A percentile compares a stretch with the other conserved stretches of the same genome.
These are phyloP conservation scores for Niveomyces coronatus DNA, from an alignment of 2,329 filamentous ascomycete species.

Conservation along the genomic window DNA sequence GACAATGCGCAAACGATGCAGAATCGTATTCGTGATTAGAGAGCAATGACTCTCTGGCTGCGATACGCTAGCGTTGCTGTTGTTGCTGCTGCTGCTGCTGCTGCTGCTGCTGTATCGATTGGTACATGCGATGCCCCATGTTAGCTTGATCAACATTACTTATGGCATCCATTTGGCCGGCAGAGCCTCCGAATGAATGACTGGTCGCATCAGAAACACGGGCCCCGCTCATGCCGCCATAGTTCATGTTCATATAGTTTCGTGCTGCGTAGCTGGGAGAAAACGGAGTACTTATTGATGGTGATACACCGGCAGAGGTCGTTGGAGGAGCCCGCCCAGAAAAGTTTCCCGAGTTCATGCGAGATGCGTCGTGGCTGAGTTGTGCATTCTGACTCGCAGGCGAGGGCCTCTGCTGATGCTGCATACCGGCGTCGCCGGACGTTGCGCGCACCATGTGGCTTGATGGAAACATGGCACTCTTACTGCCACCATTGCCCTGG, in stretches of 20 bases:
- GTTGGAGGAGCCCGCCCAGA: not conserved
- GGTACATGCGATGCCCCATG: constrained; percentile 9
- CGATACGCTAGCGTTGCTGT: not conserved
- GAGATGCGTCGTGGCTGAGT: constrained; percentile 4
- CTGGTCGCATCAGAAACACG: constrained; percentile 2
- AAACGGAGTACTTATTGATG: constrained; percentile 6
- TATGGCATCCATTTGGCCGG: constrained; percentile 3
- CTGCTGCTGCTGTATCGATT: constrained; percentile 8
- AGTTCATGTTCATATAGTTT: constrained; percentile 7
- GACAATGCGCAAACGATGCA: too few species aligned
- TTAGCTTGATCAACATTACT: constrained; percentile 6
- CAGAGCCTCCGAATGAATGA: constrained; percentile 7
- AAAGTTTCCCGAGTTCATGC: constrained; percentile 1
- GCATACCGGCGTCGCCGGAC: constrained; percentile 6
- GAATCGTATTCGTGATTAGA: too few species aligned
- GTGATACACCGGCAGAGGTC: constrained; percentile 4
- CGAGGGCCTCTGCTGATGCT: constrained; percentile 6
- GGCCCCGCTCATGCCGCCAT: constrained; percentile 1
- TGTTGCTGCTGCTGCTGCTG: constrained; percentile 9
- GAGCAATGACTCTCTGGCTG: too few species aligned
- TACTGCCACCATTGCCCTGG: constrained; percentile 1
- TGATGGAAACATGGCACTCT: constrained; percentile 8
- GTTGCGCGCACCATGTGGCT: constrained; percentile 7
- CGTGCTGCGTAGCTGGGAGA: constrained; percentile 3
- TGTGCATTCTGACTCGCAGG: constrained; percentile 5